These are phyloP conservation scores for Fomitopsis schrenkii DNA, from an alignment of 1,284 basidiomycete species.

Conservation along the genomic window DNA sequence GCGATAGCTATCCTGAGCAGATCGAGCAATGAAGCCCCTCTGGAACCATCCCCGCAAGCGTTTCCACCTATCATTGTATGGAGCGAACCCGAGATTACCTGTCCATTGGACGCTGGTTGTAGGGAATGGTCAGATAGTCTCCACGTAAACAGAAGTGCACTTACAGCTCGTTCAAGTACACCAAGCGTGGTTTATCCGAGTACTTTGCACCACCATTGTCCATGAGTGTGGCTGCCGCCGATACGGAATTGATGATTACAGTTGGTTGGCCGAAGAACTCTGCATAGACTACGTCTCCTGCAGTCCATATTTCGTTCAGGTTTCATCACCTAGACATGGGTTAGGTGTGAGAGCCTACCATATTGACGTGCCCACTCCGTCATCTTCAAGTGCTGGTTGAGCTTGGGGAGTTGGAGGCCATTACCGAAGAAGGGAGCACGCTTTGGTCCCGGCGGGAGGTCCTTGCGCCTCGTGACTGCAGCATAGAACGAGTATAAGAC, in stretches of 20 bases:
- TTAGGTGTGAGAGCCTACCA: background rate
- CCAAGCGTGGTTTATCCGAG: slow-evolving; percentile 32
- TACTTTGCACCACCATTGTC: slow-evolving; percentile 38
- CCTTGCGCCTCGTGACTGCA: too few species aligned
- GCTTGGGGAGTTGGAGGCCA: slow-evolving; percentile 38
- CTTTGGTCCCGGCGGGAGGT: slow-evolving; percentile 41
- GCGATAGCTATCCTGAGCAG: slow-evolving; percentile 16
- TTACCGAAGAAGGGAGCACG: slow-evolving; percentile 46
- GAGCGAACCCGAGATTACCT: slow-evolving; percentile 17
- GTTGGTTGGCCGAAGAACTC: slow-evolving; percentile 30
- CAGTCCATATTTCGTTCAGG: slow-evolving; percentile 20
- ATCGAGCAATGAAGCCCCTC: slow-evolving; percentile 21
- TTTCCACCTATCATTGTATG: slow-evolving; percentile 26
- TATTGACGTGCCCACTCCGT: slow-evolving; percentile 14
- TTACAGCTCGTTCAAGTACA: slow-evolving; percentile 26
- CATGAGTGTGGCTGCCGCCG: slow-evolving; percentile 34
- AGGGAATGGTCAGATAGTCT: background rate
- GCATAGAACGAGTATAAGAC: too few species aligned
- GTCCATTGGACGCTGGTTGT: background rate
- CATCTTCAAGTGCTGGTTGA: slow-evolving; percentile 37
- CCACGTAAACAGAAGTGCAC: slow-evolving; percentile 10
- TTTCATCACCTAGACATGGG: too few species aligned
- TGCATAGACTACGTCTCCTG: slow-evolving; percentile 35
- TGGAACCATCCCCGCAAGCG: slow-evolving; percentile 27
- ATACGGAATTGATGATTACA: slow-evolving; percentile 32